These are phyloP conservation scores for Penicillium lividum DNA, from an alignment of 495 filamentous ascomycete species.

Conservation along the genomic window DNA sequence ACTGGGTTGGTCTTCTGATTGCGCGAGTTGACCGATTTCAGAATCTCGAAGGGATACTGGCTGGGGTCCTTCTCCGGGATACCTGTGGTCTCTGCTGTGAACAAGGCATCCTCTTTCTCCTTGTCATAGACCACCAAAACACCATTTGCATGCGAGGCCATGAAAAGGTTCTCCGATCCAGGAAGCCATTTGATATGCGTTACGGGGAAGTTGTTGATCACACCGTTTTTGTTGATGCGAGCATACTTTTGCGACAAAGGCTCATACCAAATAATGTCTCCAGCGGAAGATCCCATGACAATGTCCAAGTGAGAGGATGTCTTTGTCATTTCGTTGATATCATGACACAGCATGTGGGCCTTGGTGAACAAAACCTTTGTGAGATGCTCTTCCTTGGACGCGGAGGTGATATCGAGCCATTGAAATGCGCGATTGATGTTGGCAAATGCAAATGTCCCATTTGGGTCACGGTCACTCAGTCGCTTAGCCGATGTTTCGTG, in stretches of 20 bases:
- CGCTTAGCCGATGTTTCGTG: constrained; percentile 79
- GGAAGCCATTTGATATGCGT: constrained; percentile 91
- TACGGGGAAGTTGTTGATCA: constrained; percentile 82
- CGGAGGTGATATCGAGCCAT: constrained; percentile 68
- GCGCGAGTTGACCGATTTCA: constrained; percentile 87
- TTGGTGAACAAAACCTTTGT: constrained; percentile 97
- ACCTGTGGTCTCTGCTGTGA: constrained; percentile 56
- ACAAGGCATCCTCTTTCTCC: constrained; percentile 92
- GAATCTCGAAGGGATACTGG: constrained; percentile 55
- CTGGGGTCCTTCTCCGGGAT: constrained; percentile 47
- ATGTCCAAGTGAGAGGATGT: constrained; percentile 78
- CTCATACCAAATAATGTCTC: constrained; percentile 98
- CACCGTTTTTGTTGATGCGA: constrained; percentile 93
- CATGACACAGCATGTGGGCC: constrained; percentile 92
- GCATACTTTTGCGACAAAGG: constrained; percentile 95
- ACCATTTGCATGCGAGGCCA: constrained; percentile 91
- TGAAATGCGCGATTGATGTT: constrained; percentile 95
- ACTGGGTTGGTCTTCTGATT: constrained; percentile 95
- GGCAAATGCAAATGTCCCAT: constrained; percentile 86
- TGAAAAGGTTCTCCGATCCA: constrained; percentile 88
- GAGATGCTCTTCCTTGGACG: constrained; percentile 72
- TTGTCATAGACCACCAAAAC: constrained; percentile 96
- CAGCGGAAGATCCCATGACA: constrained; percentile 92
- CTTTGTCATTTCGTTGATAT: constrained; percentile 84
- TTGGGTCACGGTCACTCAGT: constrained; percentile 70